Conservation (phyloP, 2,329 filamentous ascomycete species). For the Gaeumannomyces tritici region DNA sequence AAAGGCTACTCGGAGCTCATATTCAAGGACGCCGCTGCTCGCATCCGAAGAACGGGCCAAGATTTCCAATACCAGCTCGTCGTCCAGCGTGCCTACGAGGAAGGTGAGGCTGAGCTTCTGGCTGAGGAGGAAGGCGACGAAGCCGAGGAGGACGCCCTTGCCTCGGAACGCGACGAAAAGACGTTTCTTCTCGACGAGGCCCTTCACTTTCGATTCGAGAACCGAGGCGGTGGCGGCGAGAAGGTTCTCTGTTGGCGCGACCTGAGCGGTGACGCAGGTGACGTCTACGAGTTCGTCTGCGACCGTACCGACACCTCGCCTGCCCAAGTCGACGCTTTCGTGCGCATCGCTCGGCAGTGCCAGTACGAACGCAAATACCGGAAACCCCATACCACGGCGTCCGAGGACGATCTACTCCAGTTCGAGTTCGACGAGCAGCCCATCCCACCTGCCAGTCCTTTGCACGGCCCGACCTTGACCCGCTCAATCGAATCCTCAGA, state of each 20-base stretch:
- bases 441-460: slow-evolving; percentile 54
- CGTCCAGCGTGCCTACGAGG: slow-evolving; percentile 91
- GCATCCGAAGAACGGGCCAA: slow-evolving; percentile 84
- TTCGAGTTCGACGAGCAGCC: slow-evolving; percentile 68
- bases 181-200: slow-evolving; percentile 91
- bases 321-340: slow-evolving; percentile 69
- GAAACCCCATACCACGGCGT: slow-evolving; percentile 68
- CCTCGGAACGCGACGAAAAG: slow-evolving; percentile 87
- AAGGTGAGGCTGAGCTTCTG: slow-evolving; percentile 86
- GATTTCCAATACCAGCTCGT: slow-evolving; percentile 98
- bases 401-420: slow-evolving; percentile 68
- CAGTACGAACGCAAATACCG: slow-evolving; percentile 97
- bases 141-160: slow-evolving; percentile 63
- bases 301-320: slow-evolving; percentile 57
- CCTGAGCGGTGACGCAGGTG: slow-evolving; percentile 82
- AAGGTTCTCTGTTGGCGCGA: slow-evolving; percentile 92
- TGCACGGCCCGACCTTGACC: slow-evolving; percentile 46
- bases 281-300: slow-evolving; percentile 97
- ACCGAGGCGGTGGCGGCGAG: slow-evolving; percentile 67
- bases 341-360: slow-evolving; percentile 77
- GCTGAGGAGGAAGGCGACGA: slow-evolving; percentile 86
- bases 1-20: slow-evolving; percentile 99
- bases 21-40: slow-evolving; percentile 92
- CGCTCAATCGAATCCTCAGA: slow-evolving; percentile 49
- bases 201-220: slow-evolving; percentile 77